Evolutionary conservation across 2,329 filamentous ascomycete genomes (phyloP), one percentile per base, ranked within the genome.

Genomic region (Meredithiella fracta): DNA sequence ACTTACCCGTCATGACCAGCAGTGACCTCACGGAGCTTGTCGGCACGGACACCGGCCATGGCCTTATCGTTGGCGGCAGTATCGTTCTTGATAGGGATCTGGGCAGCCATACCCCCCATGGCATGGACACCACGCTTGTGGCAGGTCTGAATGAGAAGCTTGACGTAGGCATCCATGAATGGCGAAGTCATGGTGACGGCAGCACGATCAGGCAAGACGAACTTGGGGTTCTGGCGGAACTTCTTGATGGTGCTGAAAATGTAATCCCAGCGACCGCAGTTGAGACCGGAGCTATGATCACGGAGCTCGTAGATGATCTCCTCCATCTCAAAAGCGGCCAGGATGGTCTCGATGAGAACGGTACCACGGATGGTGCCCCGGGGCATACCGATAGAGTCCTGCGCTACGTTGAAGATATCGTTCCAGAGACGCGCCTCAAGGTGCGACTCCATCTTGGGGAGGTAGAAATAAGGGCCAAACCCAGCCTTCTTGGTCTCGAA

Each of bases 181-280:
- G 92, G 92, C 1, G 91, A 85, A 11, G 90, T 97, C 92, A 98
- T 97, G 63, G 92, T 98, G 56, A 98, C 88, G 59, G 80, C 77
- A 56, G 83, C 83, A 60, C 92, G 86, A 69, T 98, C 91, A 26
- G 92, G 92, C 20, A 98, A 83, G 57, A 97, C 82, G 67, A 97
- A 97, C 72, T 84, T 83, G 64, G 86, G 76, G 75, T 96, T 92
- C 66, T 95, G 82, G 67, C 92, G 87, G 85, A 97, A 95, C 72
- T 94, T 95, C 80, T 98, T 98, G 77, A 98, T 97, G 67, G 91
- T 88, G 69, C 85, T 92, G 78, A 98, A 98, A 73, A 98, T 97
- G 77, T 98, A 98, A 68, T 98, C 92, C 92, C 92, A 98, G 63
- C 92, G 85, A 61, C 92, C 92, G 71, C 92, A 97, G 81, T 98